A percentile compares a stretch with the other conserved stretches of the same genome.
Evolutionary conservation across 148 eudicot species (phyloP).

Genomic region (Amaranthus hypochondriacus): DNA sequence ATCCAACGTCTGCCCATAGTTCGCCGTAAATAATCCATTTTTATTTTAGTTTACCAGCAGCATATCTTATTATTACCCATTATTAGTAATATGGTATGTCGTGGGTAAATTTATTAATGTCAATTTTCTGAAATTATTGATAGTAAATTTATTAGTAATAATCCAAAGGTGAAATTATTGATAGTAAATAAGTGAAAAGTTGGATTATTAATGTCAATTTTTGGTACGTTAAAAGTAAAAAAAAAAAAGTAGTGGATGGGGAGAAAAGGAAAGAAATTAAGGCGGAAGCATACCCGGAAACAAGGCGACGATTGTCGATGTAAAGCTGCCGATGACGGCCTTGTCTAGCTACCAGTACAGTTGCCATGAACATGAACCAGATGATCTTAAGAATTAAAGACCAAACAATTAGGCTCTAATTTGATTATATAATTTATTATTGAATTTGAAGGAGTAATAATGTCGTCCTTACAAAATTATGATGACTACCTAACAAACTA

Average conservation of each 20-base stretch:
- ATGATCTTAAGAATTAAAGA: not conserved
- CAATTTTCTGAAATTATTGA: not conserved
- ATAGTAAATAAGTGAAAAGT: too few relatives aligned
- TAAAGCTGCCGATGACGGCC: constrained; percentile 40
- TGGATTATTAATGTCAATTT: not conserved
- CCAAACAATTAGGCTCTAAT: not conserved
- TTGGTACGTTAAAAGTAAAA: not conserved
- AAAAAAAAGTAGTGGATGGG: not conserved
- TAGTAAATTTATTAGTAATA: too few relatives aligned
- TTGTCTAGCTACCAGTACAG: constrained; percentile 24
- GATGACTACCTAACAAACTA: too few relatives aligned
- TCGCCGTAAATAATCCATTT: not conserved
- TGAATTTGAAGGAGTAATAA: too few relatives aligned
- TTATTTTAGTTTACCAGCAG: too few relatives aligned
- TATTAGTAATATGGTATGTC: too few relatives aligned
- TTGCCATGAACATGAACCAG: constrained; percentile 6
- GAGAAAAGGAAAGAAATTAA: not conserved
- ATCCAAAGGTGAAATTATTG: too few relatives aligned
- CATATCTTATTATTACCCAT: too few relatives aligned
- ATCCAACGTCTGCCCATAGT: too few relatives aligned
- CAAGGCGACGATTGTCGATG: constrained; percentile 33
- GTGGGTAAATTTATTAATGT: too few relatives aligned
- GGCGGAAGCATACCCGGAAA: constrained; percentile 29
- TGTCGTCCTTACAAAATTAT: too few relatives aligned
- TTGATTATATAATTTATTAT: too few relatives aligned